Evolutionary conservation across 495 filamentous ascomycete genomes (phyloP).

Genomic region (Hypoxylon subgilvum): DNA sequence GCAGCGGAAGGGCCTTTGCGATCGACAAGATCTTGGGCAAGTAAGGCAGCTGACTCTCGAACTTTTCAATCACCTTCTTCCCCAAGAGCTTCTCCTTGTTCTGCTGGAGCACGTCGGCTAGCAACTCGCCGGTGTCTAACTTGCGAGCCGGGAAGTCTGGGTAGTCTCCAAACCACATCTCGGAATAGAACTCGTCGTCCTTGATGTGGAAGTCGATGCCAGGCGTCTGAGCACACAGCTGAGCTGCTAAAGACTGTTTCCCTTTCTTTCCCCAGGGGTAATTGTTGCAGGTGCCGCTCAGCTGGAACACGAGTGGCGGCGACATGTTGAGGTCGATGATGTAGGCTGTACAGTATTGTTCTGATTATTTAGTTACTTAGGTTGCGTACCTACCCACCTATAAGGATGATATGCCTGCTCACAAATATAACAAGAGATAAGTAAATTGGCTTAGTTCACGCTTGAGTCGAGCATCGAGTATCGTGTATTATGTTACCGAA

Average conservation of each 20-base stretch:
- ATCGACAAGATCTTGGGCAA: slow-evolving; percentile 83
- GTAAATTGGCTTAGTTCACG: too few species aligned
- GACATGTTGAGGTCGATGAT: slow-evolving; percentile 22
- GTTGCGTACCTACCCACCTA: too few species aligned
- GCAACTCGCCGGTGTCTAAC: slow-evolving; percentile 64
- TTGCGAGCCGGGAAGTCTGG: slow-evolving; percentile 71
- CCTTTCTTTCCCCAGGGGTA: slow-evolving; percentile 76
- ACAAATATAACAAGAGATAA: too few species aligned
- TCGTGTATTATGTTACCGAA: too few species aligned
- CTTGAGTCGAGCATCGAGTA: too few species aligned
- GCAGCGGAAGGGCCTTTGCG: slow-evolving; percentile 78
- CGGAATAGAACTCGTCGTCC: slow-evolving; percentile 65
- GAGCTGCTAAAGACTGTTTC: slow-evolving; percentile 70
- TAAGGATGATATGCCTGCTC: too few species aligned
- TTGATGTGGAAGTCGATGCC: slow-evolving; percentile 71
- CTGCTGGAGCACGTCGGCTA: slow-evolving; percentile 69
- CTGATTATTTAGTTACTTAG: neutral
- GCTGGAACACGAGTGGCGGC: slow-evolving; percentile 51
- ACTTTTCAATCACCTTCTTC: slow-evolving; percentile 64
- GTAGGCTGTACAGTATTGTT: neutral
- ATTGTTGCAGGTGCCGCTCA: slow-evolving; percentile 60
- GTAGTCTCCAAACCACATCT: slow-evolving; percentile 86
- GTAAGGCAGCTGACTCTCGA: slow-evolving; percentile 71
- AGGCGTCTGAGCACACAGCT: slow-evolving; percentile 70
- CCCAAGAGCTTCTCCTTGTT: slow-evolving; percentile 70